A percentile compares a stretch with the other conserved stretches of the same genome.
phyloP scores from a whole-genome alignment of 169 alveolate species.

The Plasmodium sp. region DNA sequence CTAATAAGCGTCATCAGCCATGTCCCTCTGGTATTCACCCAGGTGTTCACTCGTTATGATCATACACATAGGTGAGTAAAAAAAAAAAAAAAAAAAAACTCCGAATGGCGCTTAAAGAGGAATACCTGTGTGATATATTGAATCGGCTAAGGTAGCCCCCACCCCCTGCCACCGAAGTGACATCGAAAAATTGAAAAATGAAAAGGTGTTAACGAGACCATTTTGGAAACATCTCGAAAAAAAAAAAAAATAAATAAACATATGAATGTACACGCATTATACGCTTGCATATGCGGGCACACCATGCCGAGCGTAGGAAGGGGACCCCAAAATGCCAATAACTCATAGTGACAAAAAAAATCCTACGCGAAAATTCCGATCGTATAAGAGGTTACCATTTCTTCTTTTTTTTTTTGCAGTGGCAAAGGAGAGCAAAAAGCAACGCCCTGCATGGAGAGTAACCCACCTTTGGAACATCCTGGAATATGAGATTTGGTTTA shows the following conservation, averaged over 20 bases:
- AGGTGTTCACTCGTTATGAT: neutral
- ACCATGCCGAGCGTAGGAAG: neutral
- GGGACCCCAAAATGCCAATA: neutral
- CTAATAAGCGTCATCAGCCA: neutral
- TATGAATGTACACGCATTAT: neutral
- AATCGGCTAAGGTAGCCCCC: neutral
- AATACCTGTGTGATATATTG: neutral
- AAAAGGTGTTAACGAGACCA: neutral
- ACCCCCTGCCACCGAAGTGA: neutral
- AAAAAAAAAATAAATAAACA: neutral
- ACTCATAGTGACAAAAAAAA: neutral
- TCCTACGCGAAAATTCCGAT: neutral
- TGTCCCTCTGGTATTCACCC: neutral
- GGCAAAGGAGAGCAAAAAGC: neutral
- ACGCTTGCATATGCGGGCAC: neutral
- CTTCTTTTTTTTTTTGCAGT: neutral
- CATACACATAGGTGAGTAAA: neutral
- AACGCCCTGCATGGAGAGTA: neutral
- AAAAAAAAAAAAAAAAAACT: neutral
- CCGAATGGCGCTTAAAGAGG: neutral
- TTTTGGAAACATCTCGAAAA: neutral
- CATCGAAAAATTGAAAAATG: neutral
- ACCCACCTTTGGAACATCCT: neutral
- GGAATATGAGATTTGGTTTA: slow-evolving; percentile 21
- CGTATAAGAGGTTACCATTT: neutral